A percentile compares a stretch with the other conserved stretches of the same genome.
Evolutionary conservation across 345 rosid genomes (phyloP).

Genomic region (Populus tremula): DNA sequence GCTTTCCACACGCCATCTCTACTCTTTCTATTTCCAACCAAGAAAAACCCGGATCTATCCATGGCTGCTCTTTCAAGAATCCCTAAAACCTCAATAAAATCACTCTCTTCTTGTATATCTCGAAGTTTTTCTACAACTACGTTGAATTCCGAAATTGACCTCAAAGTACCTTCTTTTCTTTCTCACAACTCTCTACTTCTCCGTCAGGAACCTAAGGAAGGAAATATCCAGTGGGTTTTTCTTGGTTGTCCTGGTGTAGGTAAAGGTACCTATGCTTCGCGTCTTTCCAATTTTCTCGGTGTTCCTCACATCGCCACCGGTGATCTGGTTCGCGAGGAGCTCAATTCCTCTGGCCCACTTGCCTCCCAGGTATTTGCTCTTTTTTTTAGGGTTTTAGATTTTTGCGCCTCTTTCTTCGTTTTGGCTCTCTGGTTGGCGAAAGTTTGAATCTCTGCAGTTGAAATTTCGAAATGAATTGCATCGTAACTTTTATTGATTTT

Average conservation of each 20-base stretch:
- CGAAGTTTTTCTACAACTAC: conserved; percentile 26
- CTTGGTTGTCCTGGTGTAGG: conserved; percentile 99
- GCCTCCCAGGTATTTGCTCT: conserved; percentile 58
- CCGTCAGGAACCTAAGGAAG: conserved; percentile 31
- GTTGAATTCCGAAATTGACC: conserved; percentile 41
- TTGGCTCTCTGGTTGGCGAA: neutral
- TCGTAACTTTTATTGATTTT: neutral
- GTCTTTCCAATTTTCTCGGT: conserved; percentile 70
- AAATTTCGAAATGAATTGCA: neutral
- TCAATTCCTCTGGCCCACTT: conserved; percentile 68
- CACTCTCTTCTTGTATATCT: neutral
- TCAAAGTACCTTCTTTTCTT: conserved; percentile 23
- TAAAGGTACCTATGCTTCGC: conserved; percentile 95
- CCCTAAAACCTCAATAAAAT: neutral
- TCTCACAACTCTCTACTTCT: conserved; percentile 23
- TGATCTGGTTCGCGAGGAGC: conserved; percentile 96
- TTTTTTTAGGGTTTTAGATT: neutral
- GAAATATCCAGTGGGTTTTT: conserved; percentile 84
- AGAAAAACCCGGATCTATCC: neutral
- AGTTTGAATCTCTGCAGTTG: neutral
- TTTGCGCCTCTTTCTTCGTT: neutral
- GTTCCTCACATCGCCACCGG: conserved; percentile 99
- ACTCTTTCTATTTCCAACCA: neutral
- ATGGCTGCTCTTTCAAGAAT: conserved; percentile 15
- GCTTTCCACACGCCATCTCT: neutral